Conservation (phyloP, 495 filamentous ascomycete species). For the Penicillium malachiteum region DNA sequence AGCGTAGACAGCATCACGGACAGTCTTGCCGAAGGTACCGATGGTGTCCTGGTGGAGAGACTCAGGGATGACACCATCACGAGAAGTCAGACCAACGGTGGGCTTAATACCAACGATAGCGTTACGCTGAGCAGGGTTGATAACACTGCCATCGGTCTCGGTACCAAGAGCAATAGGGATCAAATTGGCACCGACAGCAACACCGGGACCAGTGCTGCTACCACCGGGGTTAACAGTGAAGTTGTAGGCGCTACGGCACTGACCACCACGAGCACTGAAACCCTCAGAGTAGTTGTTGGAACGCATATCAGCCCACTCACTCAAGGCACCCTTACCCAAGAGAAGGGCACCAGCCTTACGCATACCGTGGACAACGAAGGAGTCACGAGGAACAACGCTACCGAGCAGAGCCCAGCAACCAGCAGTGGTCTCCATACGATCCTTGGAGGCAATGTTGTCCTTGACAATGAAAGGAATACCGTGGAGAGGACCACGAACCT, state of each 20-base stretch:
- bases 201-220: slow-evolving; percentile 61
- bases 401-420: slow-evolving; percentile 61
- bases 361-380: slow-evolving; percentile 58
- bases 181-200: slow-evolving; percentile 60
- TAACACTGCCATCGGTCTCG: slow-evolving; percentile 72
- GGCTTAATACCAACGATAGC: slow-evolving; percentile 67
- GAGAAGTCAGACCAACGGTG: slow-evolving; percentile 52
- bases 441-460: slow-evolving; percentile 71
- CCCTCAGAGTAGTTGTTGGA: slow-evolving; percentile 68
- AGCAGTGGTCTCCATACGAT: slow-evolving; percentile 67
- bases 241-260: slow-evolving; percentile 66
- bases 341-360: slow-evolving; percentile 66
- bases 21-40: slow-evolving; percentile 63
- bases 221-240: slow-evolving; percentile 68
- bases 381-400: slow-evolving; percentile 63
- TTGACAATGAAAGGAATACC: slow-evolving; percentile 74
- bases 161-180: slow-evolving; percentile 66
- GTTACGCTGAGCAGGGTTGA: slow-evolving; percentile 68
- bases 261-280: slow-evolving; percentile 65
- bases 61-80: slow-evolving; percentile 65
- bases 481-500: slow-evolving; percentile 60
- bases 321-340: slow-evolving; percentile 66
- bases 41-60: slow-evolving; percentile 65
- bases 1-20: slow-evolving; percentile 63
- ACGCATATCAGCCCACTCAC: slow-evolving; percentile 77